Base-by-base conservation (phyloP, 495 filamentous ascomycete species). In the Neurospora africana region DNA sequence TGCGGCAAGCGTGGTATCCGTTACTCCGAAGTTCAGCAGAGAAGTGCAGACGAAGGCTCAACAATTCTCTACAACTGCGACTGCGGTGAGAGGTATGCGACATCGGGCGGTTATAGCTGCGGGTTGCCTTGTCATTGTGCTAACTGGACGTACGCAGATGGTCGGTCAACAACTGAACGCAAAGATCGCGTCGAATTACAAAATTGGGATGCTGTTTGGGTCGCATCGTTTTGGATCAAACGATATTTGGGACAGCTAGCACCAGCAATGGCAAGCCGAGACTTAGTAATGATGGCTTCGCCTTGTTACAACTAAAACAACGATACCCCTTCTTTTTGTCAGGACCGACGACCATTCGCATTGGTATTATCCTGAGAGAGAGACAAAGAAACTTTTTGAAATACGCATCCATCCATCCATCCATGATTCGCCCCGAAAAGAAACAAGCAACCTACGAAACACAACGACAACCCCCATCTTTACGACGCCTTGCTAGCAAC, bases 1-100 rank as follows among this genome's bases (percentile, higher is more conserved):
- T 98, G 95, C 79, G 93, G 91, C 7, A 86, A 89, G 69, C 89
- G 87, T 65, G 91, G 97, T 77, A 92, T 98, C 81, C 91, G 89
- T 78, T 98, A 88, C 79, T 92, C 90, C 37, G 90, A 92, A 4
- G 87, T 93, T 68, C 96, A 99, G 79, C 82, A 97, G 78, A 88
- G 95, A 72, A 90, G 93, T 84, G 96, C 95, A 5, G 95, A 98
- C 81, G 96, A 98, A 87, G 96, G 96, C 69, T 92, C 89, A 75
- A 97, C 94, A 3, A 90, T 95, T 43, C 94, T 97, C 75, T 96
- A 92, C 80, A 90, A 86, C 36, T 97, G 94, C 82, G 89, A 91
- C 38, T 97, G 94, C 78, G 92, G 93, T 71, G 83, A 93, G 79
- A 94, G 90, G 92, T 96, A 86, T 79, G 90, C 77, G n/a, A 68